phyloP scores from a whole-genome alignment of 2,329 filamentous ascomycete genomes.

The Dryadomyces sulphureus region DNA sequence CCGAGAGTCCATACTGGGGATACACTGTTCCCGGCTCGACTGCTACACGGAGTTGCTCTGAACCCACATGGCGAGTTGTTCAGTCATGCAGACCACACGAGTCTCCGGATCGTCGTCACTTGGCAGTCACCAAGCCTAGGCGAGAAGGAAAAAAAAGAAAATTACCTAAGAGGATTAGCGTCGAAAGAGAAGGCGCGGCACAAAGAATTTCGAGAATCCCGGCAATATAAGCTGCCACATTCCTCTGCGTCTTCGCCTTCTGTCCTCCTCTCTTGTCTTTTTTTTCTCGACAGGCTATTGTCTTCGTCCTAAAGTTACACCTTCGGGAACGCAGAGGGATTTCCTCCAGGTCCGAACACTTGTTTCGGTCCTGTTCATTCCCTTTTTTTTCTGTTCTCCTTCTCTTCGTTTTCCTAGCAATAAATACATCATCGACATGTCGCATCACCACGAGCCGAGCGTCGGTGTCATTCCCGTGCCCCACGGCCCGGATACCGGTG shows the following conservation, averaged over 20 bases:
- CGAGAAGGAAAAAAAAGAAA: not conserved
- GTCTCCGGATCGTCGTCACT: not conserved
- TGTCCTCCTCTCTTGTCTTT: not conserved
- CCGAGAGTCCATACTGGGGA: not conserved
- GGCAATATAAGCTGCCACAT: constrained; percentile 3
- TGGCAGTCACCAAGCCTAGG: not conserved
- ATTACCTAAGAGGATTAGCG: not conserved
- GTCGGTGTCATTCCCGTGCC: constrained; percentile 41
- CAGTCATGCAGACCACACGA: not conserved
- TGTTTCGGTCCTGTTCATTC: not conserved
- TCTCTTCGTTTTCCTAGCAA: not conserved
- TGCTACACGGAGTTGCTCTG: not conserved
- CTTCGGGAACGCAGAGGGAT: not conserved
- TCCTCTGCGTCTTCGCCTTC: not conserved
- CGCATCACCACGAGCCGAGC: constrained; percentile 23
- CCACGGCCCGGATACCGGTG: constrained; percentile 33
- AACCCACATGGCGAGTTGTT: not conserved
- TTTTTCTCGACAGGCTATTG: not conserved
- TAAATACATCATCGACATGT: not conserved
- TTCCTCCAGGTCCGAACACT: not conserved
- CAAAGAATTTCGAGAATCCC: not conserved
- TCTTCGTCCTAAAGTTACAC: not conserved
- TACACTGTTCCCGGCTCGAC: not conserved
- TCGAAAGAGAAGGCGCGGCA: not conserved
- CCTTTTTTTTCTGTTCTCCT: not conserved